Base-by-base conservation (phyloP, 129 eudicot genomes). In the Pulicaria dysenterica region DNA sequence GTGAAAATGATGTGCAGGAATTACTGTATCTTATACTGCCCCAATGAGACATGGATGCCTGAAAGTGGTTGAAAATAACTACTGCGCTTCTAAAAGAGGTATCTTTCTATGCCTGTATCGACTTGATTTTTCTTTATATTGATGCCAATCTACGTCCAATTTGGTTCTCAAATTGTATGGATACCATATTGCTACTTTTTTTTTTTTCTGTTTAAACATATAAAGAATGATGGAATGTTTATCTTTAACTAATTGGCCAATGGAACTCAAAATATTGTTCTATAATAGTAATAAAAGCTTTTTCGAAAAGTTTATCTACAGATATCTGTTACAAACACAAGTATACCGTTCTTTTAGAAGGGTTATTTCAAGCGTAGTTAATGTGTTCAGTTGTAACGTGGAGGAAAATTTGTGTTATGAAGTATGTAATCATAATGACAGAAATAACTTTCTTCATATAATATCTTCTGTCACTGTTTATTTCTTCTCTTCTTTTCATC, bases 81-180 rank as follows among this genome's bases (percentile, higher is more conserved):
- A 82, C 61, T 93, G 98, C 66, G 92, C 98, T 76, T 93, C 98
- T 34, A 89, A 78, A 74, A 93, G 95, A 83, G 98, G 98, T 93
- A 86, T 46, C 69, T 19, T 14, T 15, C 58, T 79, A 41, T 46
- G 37, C 65, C 51, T 68, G 46, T 53, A 61, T 64, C 42, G 16
- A 58, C 36, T 38, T 85, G 60, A 48, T 72, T 50, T 48, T 38
- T 48, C 59, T 64, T 74, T 45, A 8, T 41, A 47, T 47, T 48
- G 58, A 39, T 37, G 17, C 31, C 58, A 43, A 37, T 15, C 17
- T 51, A 42, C 13, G 2, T 64, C 48, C 58, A 43, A 36, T 67
- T 14, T 49, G 31, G 69, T 14, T 36, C 44, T 59, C 50, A 48
- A 39, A 24, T 40, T 65, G 41, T 50, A 58, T 58, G 58, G 14